Percentiles rank a stretch among this genome's conserved stretches.
Evolutionary conservation across 306 rosid species (phyloP).

Genomic region (Arachis hypogaea): DNA sequence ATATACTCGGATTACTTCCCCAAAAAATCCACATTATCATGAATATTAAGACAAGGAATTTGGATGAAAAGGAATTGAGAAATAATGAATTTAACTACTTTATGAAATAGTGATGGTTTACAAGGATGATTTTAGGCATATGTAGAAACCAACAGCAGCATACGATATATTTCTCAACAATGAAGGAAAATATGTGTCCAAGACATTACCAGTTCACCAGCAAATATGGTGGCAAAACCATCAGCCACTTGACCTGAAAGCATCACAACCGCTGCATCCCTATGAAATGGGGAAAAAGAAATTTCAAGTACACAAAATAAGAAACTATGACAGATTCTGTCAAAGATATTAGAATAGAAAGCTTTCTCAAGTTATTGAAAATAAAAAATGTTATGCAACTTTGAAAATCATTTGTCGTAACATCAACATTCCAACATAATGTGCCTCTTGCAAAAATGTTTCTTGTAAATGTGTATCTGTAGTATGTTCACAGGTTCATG

Average conservation of each 20-base stretch:
- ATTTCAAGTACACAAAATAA: background rate
- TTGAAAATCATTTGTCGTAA: constrained; percentile 4
- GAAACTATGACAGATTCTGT: constrained; percentile 22
- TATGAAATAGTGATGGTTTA: constrained; percentile 12
- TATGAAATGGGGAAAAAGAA: constrained; percentile 31
- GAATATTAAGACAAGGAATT: constrained; percentile 21
- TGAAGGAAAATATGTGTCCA: background rate
- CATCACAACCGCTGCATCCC: constrained; percentile 91
- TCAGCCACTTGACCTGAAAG: constrained; percentile 98
- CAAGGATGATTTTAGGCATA: background rate
- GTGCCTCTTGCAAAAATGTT: background rate
- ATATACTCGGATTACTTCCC: background rate
- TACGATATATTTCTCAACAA: constrained; percentile 13
- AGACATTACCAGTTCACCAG: constrained; percentile 86
- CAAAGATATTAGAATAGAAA: background rate
- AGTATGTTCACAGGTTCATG: constrained; percentile 13
- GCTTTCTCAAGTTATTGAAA: constrained; percentile 1
- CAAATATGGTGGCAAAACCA: constrained; percentile 77
- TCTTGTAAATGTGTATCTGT: too few relatives aligned
- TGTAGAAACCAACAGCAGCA: constrained; percentile 17
- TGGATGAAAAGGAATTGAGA: background rate
- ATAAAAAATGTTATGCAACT: constrained; percentile 4
- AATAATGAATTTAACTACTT: constrained; percentile 7
- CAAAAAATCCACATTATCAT: constrained; percentile 14
- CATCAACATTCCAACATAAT: background rate